These are phyloP conservation scores for Rugosomyces carneus DNA, from an alignment of 1,284 basidiomycete species.

Conservation along the genomic window DNA sequence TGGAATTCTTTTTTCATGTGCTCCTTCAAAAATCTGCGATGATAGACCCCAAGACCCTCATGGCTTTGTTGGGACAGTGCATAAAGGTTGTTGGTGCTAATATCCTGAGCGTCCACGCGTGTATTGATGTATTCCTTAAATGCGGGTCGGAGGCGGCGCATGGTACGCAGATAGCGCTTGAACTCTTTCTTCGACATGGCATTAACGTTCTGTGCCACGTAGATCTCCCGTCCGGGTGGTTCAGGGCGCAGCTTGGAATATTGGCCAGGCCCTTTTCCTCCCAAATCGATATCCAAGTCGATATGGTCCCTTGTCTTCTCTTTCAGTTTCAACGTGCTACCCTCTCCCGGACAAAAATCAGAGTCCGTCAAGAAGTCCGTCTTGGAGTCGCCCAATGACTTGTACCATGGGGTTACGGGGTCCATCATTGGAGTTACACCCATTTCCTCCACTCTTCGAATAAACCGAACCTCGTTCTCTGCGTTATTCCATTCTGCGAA, in stretches of 20 bases:
- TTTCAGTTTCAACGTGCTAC: not conserved
- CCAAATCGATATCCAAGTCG: conserved; percentile 18
- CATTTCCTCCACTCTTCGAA: conserved; percentile 61
- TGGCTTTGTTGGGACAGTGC: conserved; percentile 27
- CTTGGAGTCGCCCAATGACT: conserved; percentile 27
- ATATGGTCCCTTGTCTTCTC: conserved; percentile 1
- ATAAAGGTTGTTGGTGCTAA: conserved; percentile 18
- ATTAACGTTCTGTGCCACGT: conserved; percentile 37
- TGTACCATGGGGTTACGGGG: conserved; percentile 28
- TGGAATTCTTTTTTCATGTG: conserved; percentile 28
- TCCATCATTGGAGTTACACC: conserved; percentile 34
- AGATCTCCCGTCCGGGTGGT: conserved; percentile 8
- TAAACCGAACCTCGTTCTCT: conserved; percentile 55
- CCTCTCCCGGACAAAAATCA: conserved; percentile 34
- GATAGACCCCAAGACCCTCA: conserved; percentile 18
- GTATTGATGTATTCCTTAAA: conserved; percentile 48
- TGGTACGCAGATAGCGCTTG: conserved; percentile 46
- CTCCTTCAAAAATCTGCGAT: conserved; percentile 30
- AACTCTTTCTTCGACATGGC: conserved; percentile 49
- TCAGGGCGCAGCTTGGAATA: conserved; percentile 18
- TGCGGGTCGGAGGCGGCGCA: conserved; percentile 48
- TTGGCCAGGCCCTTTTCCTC: conserved; percentile 23
- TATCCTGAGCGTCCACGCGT: conserved; percentile 18
- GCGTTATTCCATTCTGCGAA: conserved; percentile 72
- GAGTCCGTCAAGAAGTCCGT: conserved; percentile 42